These are phyloP conservation scores for Umbelopsis vinacea DNA, from an alignment of 192 early-diverging fungal species.

Conservation along the genomic window DNA sequence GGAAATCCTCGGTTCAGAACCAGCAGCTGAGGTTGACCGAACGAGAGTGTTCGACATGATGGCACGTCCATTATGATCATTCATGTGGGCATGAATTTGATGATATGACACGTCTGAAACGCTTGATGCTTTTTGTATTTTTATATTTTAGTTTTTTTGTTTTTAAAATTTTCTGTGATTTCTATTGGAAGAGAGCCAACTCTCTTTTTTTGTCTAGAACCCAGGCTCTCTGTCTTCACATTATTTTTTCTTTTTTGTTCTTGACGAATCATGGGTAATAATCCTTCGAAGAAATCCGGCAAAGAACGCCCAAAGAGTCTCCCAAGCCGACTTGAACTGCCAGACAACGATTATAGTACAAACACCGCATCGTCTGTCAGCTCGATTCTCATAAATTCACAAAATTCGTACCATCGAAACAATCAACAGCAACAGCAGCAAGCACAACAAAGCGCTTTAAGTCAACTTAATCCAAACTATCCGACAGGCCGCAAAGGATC, in stretches of 20 bases:
- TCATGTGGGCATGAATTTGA: too few relatives aligned
- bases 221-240: neutral
- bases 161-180: constrained; percentile 13
- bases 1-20: too few relatives aligned
- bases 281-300: constrained; percentile 17
- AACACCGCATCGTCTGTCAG: constrained; percentile 44
- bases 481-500: constrained; percentile 22
- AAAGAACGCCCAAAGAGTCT: constrained; percentile 17
- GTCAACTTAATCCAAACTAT: constrained; percentile 37
- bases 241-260: constrained; percentile 2
- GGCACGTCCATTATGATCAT: too few relatives aligned
- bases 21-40: too few relatives aligned
- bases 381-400: constrained; percentile 34
- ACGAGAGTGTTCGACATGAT: too few relatives aligned
- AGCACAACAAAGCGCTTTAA: constrained; percentile 16
- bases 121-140: neutral
- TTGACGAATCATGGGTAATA: constrained; percentile 20
- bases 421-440: constrained; percentile 20
- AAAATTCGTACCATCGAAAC: constrained; percentile 18
- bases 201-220: constrained; percentile 16
- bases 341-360: constrained; percentile 40
- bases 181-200: constrained; percentile 17
- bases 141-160: constrained; percentile 1
- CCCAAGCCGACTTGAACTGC: constrained; percentile 7
- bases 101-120: too few relatives aligned